Conservation (phyloP, 2,329 filamentous ascomycete species). For the Aspergillus ustus region DNA sequence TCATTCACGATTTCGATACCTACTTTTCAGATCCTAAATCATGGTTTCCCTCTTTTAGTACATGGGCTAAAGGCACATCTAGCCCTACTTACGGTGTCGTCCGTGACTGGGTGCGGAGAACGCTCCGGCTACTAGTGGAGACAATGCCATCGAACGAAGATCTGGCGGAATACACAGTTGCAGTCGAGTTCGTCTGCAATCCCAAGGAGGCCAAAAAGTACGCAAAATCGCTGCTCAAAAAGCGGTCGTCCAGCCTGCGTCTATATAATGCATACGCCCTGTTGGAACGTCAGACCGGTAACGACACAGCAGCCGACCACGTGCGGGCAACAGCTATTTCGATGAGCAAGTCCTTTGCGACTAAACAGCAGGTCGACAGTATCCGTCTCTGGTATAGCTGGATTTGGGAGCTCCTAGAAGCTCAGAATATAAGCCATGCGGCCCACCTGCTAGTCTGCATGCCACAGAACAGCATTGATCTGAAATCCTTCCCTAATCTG, state of each 20-base stretch:
- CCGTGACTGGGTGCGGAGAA: slow-evolving; percentile 55
- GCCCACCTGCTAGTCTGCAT: slow-evolving; percentile 47
- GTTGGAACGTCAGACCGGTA: slow-evolving; percentile 67
- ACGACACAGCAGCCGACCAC: slow-evolving; percentile 62
- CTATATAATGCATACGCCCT: slow-evolving; percentile 82
- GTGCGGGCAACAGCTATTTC: slow-evolving; percentile 71
- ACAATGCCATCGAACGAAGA: slow-evolving; percentile 49
- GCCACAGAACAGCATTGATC: slow-evolving; percentile 39
- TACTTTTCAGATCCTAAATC: slow-evolving; percentile 56
- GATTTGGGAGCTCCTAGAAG: slow-evolving; percentile 69
- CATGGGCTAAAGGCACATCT: slow-evolving; percentile 34
- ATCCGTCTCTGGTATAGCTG: slow-evolving; percentile 64
- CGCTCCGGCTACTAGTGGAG: slow-evolving; percentile 63
- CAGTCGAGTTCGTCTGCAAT: slow-evolving; percentile 65
- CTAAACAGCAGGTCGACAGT: slow-evolving; percentile 40
- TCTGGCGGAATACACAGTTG: slow-evolving; percentile 72
- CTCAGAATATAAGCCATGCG: slow-evolving; percentile 41
- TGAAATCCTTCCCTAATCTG: slow-evolving; percentile 31
- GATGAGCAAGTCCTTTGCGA: slow-evolving; percentile 53
- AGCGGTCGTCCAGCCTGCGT: slow-evolving; percentile 63
- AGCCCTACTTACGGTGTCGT: slow-evolving; percentile 42
- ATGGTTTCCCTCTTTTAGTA: slow-evolving; percentile 52
- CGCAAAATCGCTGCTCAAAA: slow-evolving; percentile 75
- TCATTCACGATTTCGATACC: slow-evolving; percentile 54
- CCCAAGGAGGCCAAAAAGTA: slow-evolving; percentile 65